Evolutionary conservation across 2,329 filamentous ascomycete genomes (phyloP).

Genomic region (Penicillium psychrosexuale): DNA sequence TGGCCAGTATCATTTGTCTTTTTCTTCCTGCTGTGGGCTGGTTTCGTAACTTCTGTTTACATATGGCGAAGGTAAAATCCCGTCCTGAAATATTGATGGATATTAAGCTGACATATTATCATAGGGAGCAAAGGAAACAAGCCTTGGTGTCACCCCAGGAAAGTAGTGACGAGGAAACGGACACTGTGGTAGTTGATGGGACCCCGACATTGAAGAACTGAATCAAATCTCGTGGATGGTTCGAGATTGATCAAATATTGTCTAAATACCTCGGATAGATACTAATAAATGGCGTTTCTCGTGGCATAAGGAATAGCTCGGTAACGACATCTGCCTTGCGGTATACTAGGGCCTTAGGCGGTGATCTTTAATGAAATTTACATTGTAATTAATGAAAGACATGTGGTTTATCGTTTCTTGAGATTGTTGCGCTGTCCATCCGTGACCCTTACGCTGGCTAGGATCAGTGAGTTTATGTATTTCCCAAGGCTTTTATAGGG

Average conservation of each 20-base stretch:
- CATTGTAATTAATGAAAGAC: too few species aligned
- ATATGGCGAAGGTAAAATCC: slow-evolving; percentile 19
- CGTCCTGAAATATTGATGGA: not conserved
- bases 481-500: not conserved
- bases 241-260: not conserved
- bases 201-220: not conserved
- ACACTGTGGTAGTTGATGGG: slow-evolving; percentile 10
- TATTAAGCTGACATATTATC: not conserved
- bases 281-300: not conserved
- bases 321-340: too few species aligned
- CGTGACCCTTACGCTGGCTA: too few species aligned
- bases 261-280: not conserved
- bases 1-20: slow-evolving; percentile 51
- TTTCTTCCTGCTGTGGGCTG: slow-evolving; percentile 44
- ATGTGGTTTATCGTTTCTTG: too few species aligned
- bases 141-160: not conserved
- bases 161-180: slow-evolving; percentile 13
- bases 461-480: too few species aligned
- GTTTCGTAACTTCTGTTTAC: slow-evolving; percentile 22
- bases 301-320: too few species aligned
- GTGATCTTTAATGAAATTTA: too few species aligned
- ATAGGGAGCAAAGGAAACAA: slow-evolving; percentile 10
- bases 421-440: too few species aligned
- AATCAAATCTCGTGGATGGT: not conserved
- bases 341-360: too few species aligned